Conservation (phyloP, 2,329 filamentous ascomycete genomes). For the Exophiala sideris region DNA sequence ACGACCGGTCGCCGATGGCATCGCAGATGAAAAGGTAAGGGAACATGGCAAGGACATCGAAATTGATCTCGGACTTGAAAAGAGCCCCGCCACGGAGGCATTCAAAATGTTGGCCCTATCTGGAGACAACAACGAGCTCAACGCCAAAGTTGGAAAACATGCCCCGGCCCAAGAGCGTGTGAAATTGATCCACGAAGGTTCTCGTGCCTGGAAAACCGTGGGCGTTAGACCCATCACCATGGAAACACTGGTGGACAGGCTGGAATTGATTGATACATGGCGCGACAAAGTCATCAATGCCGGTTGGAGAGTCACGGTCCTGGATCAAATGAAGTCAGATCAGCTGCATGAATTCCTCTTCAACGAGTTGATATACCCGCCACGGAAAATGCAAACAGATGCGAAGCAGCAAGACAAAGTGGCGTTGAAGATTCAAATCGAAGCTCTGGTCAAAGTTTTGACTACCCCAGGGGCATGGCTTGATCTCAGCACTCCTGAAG, state of each 20-base stretch:
- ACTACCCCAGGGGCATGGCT: conserved; percentile 45
- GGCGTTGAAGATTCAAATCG: conserved; percentile 47
- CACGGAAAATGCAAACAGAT: conserved; percentile 27
- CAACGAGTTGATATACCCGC: conserved; percentile 38
- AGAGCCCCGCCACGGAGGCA: conserved; percentile 31
- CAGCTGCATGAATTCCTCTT: conserved; percentile 38
- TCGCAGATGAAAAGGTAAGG: conserved; percentile 23
- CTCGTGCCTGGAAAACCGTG: conserved; percentile 40
- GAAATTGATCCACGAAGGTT: conserved; percentile 37
- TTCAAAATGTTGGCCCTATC: conserved; percentile 35
- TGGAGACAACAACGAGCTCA: conserved; percentile 31
- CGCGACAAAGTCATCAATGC: conserved; percentile 35
- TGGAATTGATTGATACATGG: conserved; percentile 35
- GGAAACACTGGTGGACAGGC: conserved; percentile 33
- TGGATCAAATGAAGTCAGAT: conserved; percentile 34
- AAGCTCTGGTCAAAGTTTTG: conserved; percentile 43
- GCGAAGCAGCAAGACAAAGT: conserved; percentile 14
- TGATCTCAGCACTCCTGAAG: conserved; percentile 46
- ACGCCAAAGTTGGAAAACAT: conserved; percentile 37
- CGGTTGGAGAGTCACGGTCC: conserved; percentile 33
- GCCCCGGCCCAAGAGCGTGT: conserved; percentile 37
- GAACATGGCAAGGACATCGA: conserved; percentile 26
- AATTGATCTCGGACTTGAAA: conserved; percentile 23
- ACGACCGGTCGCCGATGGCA: conserved; percentile 41
- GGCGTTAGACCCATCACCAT: conserved; percentile 40